Evolutionary conservation across 176 grass and related monocot genomes (phyloP).

Genomic region (Poa pratensis): DNA sequence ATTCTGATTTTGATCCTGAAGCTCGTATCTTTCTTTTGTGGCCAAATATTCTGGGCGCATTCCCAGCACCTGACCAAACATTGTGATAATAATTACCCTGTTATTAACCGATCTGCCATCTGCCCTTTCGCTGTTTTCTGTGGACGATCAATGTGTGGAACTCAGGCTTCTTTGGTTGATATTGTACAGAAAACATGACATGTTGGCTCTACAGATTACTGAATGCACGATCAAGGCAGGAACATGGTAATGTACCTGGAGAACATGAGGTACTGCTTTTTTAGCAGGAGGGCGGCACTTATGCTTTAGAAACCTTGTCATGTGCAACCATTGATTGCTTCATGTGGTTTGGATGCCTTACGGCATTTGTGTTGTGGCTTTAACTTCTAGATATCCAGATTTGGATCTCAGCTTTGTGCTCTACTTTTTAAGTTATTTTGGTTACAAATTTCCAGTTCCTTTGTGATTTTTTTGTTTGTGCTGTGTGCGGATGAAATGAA

Average conservation of each 20-base stretch:
- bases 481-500: not conserved
- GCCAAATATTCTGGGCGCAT: not conserved
- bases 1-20: not conserved
- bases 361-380: slow-evolving; percentile 19
- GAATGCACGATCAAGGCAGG: slow-evolving; percentile 40
- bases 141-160: not conserved
- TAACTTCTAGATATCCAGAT: not conserved
- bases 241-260: slow-evolving; percentile 39
- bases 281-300: not conserved
- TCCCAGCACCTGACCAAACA: not conserved
- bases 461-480: not conserved
- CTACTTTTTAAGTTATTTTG: slow-evolving; percentile 13
- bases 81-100: not conserved
- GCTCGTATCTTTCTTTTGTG: not conserved
- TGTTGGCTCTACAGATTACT: slow-evolving; percentile 23
- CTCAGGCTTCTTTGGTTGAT: slow-evolving; percentile 22
- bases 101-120: not conserved
- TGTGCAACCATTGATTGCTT: slow-evolving; percentile 50
- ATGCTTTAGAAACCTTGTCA: slow-evolving; percentile 28
- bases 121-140: not conserved
- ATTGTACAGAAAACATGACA: slow-evolving; percentile 33
- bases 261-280: slow-evolving; percentile 50
- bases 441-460: not conserved
- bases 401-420: slow-evolving; percentile 11
- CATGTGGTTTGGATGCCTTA: slow-evolving; percentile 38